Percentiles rank a stretch among this genome's conserved stretches.
These are phyloP conservation scores for Flaveria brownii DNA, from an alignment of 129 eudicot species.

Conservation along the genomic window DNA sequence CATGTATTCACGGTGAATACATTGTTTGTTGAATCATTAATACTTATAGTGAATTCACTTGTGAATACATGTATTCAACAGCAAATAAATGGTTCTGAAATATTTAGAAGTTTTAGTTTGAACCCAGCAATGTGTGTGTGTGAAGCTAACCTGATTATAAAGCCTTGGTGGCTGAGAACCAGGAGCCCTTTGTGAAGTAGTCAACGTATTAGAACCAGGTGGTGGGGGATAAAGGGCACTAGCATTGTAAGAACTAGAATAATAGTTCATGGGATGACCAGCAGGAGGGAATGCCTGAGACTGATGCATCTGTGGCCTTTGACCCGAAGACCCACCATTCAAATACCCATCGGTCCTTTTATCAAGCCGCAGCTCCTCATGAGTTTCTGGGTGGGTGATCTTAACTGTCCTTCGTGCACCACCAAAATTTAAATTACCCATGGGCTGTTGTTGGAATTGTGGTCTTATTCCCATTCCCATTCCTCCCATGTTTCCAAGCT, in stretches of 20 bases:
- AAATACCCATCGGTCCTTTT: slow-evolving; percentile 31
- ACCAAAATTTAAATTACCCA: slow-evolving; percentile 47
- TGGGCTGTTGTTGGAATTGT: slow-evolving; percentile 57
- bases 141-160: slow-evolving; percentile 57
- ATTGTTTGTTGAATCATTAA: background rate
- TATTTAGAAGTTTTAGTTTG: background rate
- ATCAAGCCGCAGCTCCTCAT: slow-evolving; percentile 73
- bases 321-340: slow-evolving; percentile 37
- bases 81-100: no score
- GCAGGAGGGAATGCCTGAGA: slow-evolving; percentile 61
- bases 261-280: slow-evolving; percentile 49
- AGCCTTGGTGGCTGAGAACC: slow-evolving; percentile 60
- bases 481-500: slow-evolving; percentile 64
- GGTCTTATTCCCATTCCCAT: slow-evolving; percentile 56
- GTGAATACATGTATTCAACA: background rate
- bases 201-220: slow-evolving; percentile 53
- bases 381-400: slow-evolving; percentile 94
- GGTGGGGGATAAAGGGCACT: slow-evolving; percentile 33
- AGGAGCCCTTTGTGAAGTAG: slow-evolving; percentile 46
- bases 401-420: slow-evolving; percentile 67
- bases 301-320: slow-evolving; percentile 58
- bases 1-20: background rate
- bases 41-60: background rate
- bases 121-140: background rate
- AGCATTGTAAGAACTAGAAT: slow-evolving; percentile 53